Evolutionary conservation across 805 yeast genomes (phyloP).

Genomic region (Vanderwaltozyma polyspora): DNA sequence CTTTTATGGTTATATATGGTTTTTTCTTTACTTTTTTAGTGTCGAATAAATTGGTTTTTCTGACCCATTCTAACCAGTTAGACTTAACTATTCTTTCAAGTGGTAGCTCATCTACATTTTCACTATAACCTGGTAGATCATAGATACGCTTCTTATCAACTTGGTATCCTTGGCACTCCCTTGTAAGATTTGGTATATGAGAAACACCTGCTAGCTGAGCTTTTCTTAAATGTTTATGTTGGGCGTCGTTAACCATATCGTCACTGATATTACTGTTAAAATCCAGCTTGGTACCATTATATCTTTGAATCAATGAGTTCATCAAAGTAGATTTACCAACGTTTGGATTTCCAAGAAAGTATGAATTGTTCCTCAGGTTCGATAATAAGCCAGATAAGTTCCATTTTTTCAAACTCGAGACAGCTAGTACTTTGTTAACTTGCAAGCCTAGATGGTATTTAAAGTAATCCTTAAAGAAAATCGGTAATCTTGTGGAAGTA

Average conservation of each 20-base stretch:
- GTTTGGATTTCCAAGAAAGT: slow-evolving; percentile 56
- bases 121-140: slow-evolving; percentile 33
- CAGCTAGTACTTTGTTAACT: slow-evolving; percentile 17
- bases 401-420: slow-evolving; percentile 22
- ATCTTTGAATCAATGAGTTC: slow-evolving; percentile 32
- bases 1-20: slow-evolving; percentile 29
- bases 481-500: slow-evolving; percentile 15
- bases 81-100: slow-evolving; percentile 22
- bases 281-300: slow-evolving; percentile 11
- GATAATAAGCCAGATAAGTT: slow-evolving; percentile 16
- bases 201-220: slow-evolving; percentile 28
- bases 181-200: slow-evolving; percentile 61
- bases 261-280: slow-evolving; percentile 3
- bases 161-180: slow-evolving; percentile 35
- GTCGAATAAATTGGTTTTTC: slow-evolving; percentile 26
- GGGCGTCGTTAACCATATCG: background rate
- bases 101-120: slow-evolving; percentile 11
- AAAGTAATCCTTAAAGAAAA: slow-evolving; percentile 27
- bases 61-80: slow-evolving; percentile 20
- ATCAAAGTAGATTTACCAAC: slow-evolving; percentile 59
- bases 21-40: slow-evolving; percentile 22
- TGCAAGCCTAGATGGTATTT: slow-evolving; percentile 20
- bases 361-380: slow-evolving; percentile 26
- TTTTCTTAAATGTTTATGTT: slow-evolving; percentile 1
- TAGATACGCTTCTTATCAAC: slow-evolving; percentile 24